Evolutionary conservation across 805 yeast genomes (phyloP).

Genomic region (Grigorovia jiainica): DNA sequence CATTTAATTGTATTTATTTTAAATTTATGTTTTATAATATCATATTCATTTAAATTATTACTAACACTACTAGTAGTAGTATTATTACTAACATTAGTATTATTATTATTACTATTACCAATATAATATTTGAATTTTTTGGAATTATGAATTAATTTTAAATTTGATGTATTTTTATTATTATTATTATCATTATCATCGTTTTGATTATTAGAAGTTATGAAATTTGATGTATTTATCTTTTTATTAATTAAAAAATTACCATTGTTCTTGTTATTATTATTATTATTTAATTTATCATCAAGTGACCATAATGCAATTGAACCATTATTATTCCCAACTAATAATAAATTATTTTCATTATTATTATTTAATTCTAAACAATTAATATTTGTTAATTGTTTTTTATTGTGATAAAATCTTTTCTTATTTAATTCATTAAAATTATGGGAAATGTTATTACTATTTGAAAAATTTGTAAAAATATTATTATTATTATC

Average conservation of each 20-base stretch:
- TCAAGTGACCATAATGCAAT: constrained; percentile 27
- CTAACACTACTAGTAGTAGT: not conserved
- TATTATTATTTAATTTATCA: constrained; percentile 11
- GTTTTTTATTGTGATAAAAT: constrained; percentile 1
- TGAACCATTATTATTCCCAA: constrained; percentile 28
- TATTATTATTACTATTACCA: not conserved
- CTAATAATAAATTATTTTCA: constrained; percentile 12
- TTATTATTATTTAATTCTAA: constrained; percentile 14
- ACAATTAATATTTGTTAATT: not conserved
- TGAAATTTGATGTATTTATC: constrained; percentile 10
- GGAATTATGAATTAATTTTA: constrained; percentile 12
- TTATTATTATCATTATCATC: not conserved
- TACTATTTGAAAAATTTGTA: no score
- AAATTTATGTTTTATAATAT: constrained; percentile 40
- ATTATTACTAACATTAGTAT: not conserved
- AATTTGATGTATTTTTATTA: not conserved
- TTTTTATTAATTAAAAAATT: constrained; percentile 25
- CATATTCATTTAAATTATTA: not conserved
- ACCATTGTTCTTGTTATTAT: no score
- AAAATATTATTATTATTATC: constrained; percentile 6
- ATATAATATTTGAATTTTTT: constrained; percentile 18
- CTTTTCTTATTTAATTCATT: not conserved
- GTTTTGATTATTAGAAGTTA: not conserved
- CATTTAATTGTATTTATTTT: constrained; percentile 70
- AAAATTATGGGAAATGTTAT: not conserved